Evolutionary conservation across 805 yeast genomes (phyloP).

Genomic region (Metschnikowia peoriensis): DNA sequence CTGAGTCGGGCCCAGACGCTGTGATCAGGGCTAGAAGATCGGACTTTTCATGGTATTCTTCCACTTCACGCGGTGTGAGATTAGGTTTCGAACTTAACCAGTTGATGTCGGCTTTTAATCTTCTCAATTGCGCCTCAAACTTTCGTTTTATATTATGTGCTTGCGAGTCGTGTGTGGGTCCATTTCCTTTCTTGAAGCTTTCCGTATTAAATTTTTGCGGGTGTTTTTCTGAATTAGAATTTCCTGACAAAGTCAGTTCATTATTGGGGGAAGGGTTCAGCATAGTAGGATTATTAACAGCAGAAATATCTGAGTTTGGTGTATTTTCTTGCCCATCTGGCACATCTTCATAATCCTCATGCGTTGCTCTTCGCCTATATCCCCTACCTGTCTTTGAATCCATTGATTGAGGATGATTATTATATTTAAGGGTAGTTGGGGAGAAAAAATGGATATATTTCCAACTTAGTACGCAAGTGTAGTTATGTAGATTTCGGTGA

Average conservation of each 20-base stretch:
- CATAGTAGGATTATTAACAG: neutral
- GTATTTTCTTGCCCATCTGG: neutral
- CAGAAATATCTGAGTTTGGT: neutral
- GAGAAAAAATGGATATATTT: neutral
- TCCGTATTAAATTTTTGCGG: neutral
- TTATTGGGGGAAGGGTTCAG: neutral
- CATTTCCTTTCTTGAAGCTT: neutral
- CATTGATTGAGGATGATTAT: neutral
- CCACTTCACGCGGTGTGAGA: constrained; percentile 16
- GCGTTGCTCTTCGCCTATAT: constrained; percentile 3
- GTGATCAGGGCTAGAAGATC: constrained; percentile 8
- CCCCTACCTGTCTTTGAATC: constrained; percentile 2
- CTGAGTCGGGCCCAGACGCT: neutral
- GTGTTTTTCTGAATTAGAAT: neutral
- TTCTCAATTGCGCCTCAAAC: constrained; percentile 9
- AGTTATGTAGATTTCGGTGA: too few species aligned
- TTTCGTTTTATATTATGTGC: neutral
- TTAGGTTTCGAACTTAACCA: constrained; percentile 1
- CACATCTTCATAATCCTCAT: constrained; percentile 5
- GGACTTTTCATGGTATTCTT: constrained; percentile 12
- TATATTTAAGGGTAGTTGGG: neutral
- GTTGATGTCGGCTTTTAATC: neutral
- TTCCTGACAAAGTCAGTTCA: neutral
- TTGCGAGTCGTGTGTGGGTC: neutral
- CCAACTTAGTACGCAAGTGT: too few species aligned